Conservation (phyloP, 768 basidiomycete genomes). For the Lyophyllum decastes region DNA sequence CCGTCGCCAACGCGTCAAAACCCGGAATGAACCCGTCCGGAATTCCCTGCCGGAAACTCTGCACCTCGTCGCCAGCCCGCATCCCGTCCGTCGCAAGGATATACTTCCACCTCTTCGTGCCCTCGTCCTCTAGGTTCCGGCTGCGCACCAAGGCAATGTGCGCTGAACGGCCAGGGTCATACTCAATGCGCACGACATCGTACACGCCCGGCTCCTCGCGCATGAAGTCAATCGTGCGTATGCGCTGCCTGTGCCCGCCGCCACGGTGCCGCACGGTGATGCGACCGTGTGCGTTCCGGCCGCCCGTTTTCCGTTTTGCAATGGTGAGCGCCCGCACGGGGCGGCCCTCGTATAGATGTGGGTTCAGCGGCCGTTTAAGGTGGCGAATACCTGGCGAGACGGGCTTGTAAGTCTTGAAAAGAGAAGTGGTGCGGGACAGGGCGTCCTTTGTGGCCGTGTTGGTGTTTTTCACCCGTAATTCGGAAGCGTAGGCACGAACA, state of each 20-base stretch:
- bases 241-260: slow-evolving; percentile 87
- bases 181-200: slow-evolving; percentile 93
- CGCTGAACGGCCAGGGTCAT: slow-evolving; percentile 91
- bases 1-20: slow-evolving; percentile 28
- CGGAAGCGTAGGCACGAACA: slow-evolving; percentile 35
- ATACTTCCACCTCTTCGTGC: slow-evolving; percentile 75
- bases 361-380: slow-evolving; percentile 77
- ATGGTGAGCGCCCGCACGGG: slow-evolving; percentile 83
- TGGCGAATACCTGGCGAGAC: slow-evolving; percentile 86
- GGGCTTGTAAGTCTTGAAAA: slow-evolving; percentile 91
- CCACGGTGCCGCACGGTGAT: slow-evolving; percentile 90
- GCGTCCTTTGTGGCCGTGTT: slow-evolving; percentile 39
- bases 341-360: slow-evolving; percentile 83
- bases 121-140: slow-evolving; percentile 53
- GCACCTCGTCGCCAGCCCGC: slow-evolving; percentile 84
- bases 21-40: slow-evolving; percentile 73
- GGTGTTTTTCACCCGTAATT: slow-evolving; percentile 37
- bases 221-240: slow-evolving; percentile 85
- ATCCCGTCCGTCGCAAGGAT: slow-evolving; percentile 91
- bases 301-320: slow-evolving; percentile 82
- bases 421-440: slow-evolving; percentile 50
- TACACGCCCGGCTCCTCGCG: slow-evolving; percentile 78
- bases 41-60: slow-evolving; percentile 84
- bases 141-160: slow-evolving; percentile 90
- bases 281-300: slow-evolving; percentile 78